Evolutionary conservation across 495 filamentous ascomycete genomes (phyloP).

Genomic region (Neurospora hispaniola): DNA sequence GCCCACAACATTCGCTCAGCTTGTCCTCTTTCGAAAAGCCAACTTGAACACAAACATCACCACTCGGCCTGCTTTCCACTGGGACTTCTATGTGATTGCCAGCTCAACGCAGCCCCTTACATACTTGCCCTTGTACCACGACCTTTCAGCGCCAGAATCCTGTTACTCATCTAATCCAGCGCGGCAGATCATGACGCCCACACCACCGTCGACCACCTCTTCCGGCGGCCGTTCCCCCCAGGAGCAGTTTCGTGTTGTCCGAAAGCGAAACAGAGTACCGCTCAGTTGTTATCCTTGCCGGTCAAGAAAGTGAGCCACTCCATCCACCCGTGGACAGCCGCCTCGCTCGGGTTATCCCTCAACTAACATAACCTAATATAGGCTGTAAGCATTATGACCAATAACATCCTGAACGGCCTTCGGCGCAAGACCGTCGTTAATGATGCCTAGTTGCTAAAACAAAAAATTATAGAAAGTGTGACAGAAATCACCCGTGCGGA

Average conservation of each 20-base stretch:
- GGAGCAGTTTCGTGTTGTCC: slow-evolving; percentile 75
- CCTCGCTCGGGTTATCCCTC: neutral
- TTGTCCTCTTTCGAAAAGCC: neutral
- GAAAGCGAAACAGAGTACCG: slow-evolving; percentile 89
- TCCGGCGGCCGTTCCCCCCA: slow-evolving; percentile 71
- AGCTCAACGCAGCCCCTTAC: neutral
- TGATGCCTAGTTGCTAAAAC: neutral
- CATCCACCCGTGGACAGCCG: slow-evolving; percentile 2
- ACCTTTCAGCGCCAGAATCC: neutral
- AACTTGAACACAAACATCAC: neutral
- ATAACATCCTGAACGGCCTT: neutral
- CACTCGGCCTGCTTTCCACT: neutral
- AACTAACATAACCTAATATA: slow-evolving; percentile 19
- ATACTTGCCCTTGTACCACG: neutral
- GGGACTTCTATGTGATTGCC: neutral
- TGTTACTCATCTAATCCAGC: neutral
- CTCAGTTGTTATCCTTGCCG: slow-evolving; percentile 90
- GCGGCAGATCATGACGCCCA: slow-evolving; percentile 61
- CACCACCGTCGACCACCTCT: slow-evolving; percentile 80
- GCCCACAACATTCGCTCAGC: neutral
- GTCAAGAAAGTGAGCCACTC: slow-evolving; percentile 72
- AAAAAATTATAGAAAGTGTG: slow-evolving; percentile 57
- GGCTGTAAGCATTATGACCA: slow-evolving; percentile 17
- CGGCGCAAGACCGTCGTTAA: slow-evolving; percentile 4
- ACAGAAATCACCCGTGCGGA: slow-evolving; percentile 83